A percentile compares a stretch with the other conserved stretches of the same genome.
phyloP scores from a whole-genome alignment of 345 rosid species.

The Gossypium bickii region DNA sequence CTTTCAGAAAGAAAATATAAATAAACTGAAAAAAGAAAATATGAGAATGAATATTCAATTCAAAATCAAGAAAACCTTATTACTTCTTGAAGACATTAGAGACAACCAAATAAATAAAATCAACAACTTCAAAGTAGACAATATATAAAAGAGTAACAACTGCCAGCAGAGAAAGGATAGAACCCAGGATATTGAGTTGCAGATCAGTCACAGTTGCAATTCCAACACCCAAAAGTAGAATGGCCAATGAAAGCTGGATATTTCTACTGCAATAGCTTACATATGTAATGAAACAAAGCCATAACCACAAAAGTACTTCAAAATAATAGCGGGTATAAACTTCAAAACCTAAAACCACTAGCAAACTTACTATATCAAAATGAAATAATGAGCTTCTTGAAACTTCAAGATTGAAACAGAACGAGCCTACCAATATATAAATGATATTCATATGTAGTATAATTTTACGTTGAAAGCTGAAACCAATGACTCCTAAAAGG shows the following conservation, averaged over 20 bases:
- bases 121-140: too few relatives aligned
- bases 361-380: neutral
- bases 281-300: slow-evolving; percentile 16
- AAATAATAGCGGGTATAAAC: neutral
- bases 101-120: too few relatives aligned
- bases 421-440: too few relatives aligned
- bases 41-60: too few relatives aligned
- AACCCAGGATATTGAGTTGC: slow-evolving; percentile 91
- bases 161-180: slow-evolving; percentile 85
- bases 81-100: too few relatives aligned
- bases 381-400: neutral
- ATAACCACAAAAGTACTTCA: neutral
- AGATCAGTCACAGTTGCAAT: slow-evolving; percentile 98
- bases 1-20: too few relatives aligned
- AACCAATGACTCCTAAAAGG: too few relatives aligned
- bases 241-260: slow-evolving; percentile 66
- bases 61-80: too few relatives aligned
- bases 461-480: too few relatives aligned
- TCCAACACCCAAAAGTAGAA: slow-evolving; percentile 98
- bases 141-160: slow-evolving; percentile 43
- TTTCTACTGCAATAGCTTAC: slow-evolving; percentile 59
- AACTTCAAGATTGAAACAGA: neutral
- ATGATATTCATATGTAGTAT: too few relatives aligned
- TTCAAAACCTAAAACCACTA: neutral
- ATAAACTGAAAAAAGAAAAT: too few relatives aligned